These are phyloP conservation scores for Phytophthora lateralis DNA, from an alignment of 352 stramenopile species.

Conservation along the genomic window DNA sequence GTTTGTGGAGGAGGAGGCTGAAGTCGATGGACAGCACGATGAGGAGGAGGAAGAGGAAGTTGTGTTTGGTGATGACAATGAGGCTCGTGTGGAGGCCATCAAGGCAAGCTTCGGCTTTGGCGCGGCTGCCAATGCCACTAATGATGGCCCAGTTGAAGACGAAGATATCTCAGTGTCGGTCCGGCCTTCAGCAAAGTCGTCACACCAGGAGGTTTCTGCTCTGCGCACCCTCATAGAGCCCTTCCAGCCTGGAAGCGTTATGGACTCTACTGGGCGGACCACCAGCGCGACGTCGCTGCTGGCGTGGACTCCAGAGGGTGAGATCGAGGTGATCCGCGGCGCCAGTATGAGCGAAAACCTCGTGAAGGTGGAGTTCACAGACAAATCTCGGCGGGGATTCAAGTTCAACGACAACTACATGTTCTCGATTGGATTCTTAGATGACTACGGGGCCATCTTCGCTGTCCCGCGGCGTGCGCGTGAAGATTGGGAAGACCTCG, in stretches of 20 bases:
- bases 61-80: slow-evolving; percentile 60
- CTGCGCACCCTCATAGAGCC: slow-evolving; percentile 53
- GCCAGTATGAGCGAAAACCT: slow-evolving; percentile 72
- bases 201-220: slow-evolving; percentile 14
- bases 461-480: slow-evolving; percentile 60
- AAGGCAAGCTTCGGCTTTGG: slow-evolving; percentile 87
- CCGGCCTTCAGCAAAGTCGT: slow-evolving; percentile 4
- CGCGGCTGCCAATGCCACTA: slow-evolving; percentile 26
- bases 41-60: slow-evolving; percentile 47
- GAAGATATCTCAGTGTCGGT: slow-evolving; percentile 17
- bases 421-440: slow-evolving; percentile 78
- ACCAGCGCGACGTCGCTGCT: slow-evolving; percentile 53
- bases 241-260: slow-evolving; percentile 68
- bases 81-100: slow-evolving; percentile 78
- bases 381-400: slow-evolving; percentile 84
- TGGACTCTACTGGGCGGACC: slow-evolving; percentile 38
- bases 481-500: slow-evolving; percentile 71
- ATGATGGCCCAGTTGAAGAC: slow-evolving; percentile 32
- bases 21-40: slow-evolving; percentile 38
- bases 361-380: slow-evolving; percentile 80
- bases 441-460: slow-evolving; percentile 79
- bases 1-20: slow-evolving; percentile 60
- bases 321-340: slow-evolving; percentile 83
- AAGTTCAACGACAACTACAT: slow-evolving; percentile 89
- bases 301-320: slow-evolving; percentile 73